Conservation (phyloP, 2,329 filamentous ascomycete genomes). For the Triangularia verruculosa region DNA sequence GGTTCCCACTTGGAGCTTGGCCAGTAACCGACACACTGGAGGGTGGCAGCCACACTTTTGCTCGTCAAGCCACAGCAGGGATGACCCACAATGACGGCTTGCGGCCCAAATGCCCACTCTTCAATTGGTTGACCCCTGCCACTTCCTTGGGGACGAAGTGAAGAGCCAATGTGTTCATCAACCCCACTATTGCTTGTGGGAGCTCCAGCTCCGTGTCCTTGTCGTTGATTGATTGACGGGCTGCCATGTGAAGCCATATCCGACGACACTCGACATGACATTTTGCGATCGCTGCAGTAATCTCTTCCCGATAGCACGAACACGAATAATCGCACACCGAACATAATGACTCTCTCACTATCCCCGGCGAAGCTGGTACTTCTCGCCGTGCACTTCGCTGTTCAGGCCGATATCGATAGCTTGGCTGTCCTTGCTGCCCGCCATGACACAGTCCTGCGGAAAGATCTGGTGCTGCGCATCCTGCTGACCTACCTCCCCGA, state of each 20-base stretch:
- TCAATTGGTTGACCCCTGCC: not conserved
- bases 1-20: slow-evolving; percentile 22
- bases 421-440: slow-evolving; percentile 58
- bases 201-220: slow-evolving; percentile 11
- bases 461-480: slow-evolving; percentile 66
- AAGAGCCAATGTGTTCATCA: slow-evolving; percentile 11
- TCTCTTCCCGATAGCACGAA: not conserved
- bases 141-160: not conserved
- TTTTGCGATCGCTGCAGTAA: not conserved
- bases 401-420: slow-evolving; percentile 60
- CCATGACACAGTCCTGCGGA: slow-evolving; percentile 56
- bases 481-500: slow-evolving; percentile 77
- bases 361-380: slow-evolving; percentile 68
- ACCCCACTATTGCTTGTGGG: slow-evolving; percentile 1
- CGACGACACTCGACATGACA: not conserved
- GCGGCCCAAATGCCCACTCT: not conserved
- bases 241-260: not conserved
- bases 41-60: slow-evolving; percentile 6
- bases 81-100: slow-evolving; percentile 5
- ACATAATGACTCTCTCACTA: slow-evolving; percentile 41
- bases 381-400: slow-evolving; percentile 68
- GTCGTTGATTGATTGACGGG: not conserved
- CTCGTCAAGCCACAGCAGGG: slow-evolving; percentile 5
- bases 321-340: not conserved
- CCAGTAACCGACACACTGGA: not conserved